A percentile compares a stretch with the other conserved stretches of the same genome.
These are phyloP conservation scores for Fulvia fulva DNA, from an alignment of 2,329 filamentous ascomycete species.

Conservation along the genomic window DNA sequence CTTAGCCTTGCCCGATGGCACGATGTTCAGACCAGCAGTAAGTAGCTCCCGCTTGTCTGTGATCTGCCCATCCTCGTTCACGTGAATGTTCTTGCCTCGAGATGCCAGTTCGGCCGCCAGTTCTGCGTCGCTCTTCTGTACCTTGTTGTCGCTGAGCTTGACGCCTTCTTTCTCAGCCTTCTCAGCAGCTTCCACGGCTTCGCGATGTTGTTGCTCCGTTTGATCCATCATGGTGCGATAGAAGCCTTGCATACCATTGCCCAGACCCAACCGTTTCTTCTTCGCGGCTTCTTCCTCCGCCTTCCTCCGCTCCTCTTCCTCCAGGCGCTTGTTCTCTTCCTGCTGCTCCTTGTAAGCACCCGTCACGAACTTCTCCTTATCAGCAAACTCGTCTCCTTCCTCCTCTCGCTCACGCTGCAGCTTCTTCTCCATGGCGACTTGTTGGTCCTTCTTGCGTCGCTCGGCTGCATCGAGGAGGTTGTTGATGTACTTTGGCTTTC, in stretches of 20 bases:
- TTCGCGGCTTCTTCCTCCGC: conserved; percentile 64
- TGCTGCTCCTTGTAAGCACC: conserved; percentile 78
- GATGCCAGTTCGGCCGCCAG: conserved; percentile 65
- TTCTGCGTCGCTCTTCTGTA: conserved; percentile 52
- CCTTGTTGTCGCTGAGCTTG: conserved; percentile 32
- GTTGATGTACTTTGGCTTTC: conserved; percentile 74
- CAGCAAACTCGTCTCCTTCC: conserved; percentile 75
- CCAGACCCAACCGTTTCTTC: conserved; percentile 57
- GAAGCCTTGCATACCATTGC: conserved; percentile 64
- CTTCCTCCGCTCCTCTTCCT: conserved; percentile 65
- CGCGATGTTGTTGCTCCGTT: conserved; percentile 65
- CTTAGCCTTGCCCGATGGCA: conserved; percentile 32
- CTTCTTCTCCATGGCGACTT: conserved; percentile 76
- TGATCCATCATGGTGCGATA: conserved; percentile 70
- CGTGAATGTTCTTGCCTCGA: conserved; percentile 58
- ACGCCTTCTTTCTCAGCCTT: conserved; percentile 36
- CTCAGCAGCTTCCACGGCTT: conserved; percentile 63
- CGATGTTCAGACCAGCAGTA: conserved; percentile 69
- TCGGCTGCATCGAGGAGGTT: conserved; percentile 69
- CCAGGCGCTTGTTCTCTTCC: conserved; percentile 65
- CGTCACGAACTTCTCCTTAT: conserved; percentile 83
- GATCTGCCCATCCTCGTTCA: conserved; percentile 80
- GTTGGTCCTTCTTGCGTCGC: conserved; percentile 70
- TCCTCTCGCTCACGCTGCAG: conserved; percentile 72
- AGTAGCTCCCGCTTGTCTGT: conserved; percentile 81